Evolutionary conservation across 2,329 filamentous ascomycete species (phyloP).

Genomic region (Aspergillus amoenus): DNA sequence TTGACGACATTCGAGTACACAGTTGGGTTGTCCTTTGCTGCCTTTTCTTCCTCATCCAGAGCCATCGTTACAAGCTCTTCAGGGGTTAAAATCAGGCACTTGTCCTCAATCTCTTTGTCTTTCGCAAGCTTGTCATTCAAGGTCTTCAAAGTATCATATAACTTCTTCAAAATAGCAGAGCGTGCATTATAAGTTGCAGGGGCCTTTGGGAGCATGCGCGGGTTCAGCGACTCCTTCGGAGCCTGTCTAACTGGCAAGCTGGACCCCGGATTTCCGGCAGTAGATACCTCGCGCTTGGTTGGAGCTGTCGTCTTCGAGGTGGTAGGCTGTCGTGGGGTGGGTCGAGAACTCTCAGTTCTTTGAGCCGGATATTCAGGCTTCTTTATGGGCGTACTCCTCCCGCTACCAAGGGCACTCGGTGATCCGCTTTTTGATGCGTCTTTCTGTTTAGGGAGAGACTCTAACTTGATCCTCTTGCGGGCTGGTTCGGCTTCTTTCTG

Average conservation of each 20-base stretch:
- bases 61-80: constrained; percentile 48
- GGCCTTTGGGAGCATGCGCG: constrained; percentile 44
- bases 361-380: constrained; percentile 22
- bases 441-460: background rate
- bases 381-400: constrained; percentile 29
- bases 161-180: constrained; percentile 43
- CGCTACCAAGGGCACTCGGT: background rate
- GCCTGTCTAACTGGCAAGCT: constrained; percentile 29
- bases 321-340: background rate
- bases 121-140: constrained; percentile 40
- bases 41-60: constrained; percentile 69
- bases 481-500: background rate
- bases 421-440: background rate
- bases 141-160: constrained; percentile 44
- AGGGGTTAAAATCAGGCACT: constrained; percentile 37
- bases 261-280: constrained; percentile 2
- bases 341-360: background rate
- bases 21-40: constrained; percentile 63
- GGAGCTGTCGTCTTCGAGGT: background rate
- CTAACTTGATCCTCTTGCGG: constrained; percentile 2
- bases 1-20: constrained; percentile 86
- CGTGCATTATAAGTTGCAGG: constrained; percentile 44
- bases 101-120: constrained; percentile 31
- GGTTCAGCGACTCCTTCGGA: constrained; percentile 45
- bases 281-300: constrained; percentile 2